Percentiles rank a stretch among this genome's conserved stretches.
Conservation (phyloP, 169 alveolate species). For the Miamiensis avidus region DNA sequence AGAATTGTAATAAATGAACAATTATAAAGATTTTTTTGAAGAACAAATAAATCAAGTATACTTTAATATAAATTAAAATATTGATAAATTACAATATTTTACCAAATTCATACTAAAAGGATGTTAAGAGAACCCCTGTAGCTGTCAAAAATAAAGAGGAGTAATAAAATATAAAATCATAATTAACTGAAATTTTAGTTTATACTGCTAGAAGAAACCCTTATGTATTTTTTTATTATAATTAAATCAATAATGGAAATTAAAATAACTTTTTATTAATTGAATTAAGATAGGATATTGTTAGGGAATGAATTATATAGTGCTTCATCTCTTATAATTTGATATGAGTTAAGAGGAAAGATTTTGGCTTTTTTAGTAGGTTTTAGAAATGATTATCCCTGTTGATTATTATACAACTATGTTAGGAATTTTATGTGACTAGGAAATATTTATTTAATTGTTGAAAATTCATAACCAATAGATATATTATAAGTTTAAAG, state of each 20-base stretch:
- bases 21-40: not conserved
- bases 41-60: not conserved
- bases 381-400: not conserved
- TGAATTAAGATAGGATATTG: not conserved
- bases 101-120: not conserved
- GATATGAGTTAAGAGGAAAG: too few relatives aligned
- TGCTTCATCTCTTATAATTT: too few relatives aligned
- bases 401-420: not conserved
- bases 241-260: too few relatives aligned
- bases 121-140: not conserved
- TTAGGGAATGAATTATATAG: not conserved
- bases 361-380: not conserved
- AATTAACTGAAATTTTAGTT: too few relatives aligned
- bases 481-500: not conserved
- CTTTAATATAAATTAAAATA: too few relatives aligned
- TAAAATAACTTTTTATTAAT: not conserved
- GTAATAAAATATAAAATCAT: not conserved
- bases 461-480: too few relatives aligned
- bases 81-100: not conserved
- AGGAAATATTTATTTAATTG: not conserved
- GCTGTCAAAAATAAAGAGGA: not conserved
- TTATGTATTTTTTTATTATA: not conserved
- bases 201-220: not conserved
- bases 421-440: not conserved
- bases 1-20: not conserved